A percentile compares a stretch with the other conserved stretches of the same genome.
Evolutionary conservation across 805 yeast species (phyloP).

Genomic region (Ogataea henricii): DNA sequence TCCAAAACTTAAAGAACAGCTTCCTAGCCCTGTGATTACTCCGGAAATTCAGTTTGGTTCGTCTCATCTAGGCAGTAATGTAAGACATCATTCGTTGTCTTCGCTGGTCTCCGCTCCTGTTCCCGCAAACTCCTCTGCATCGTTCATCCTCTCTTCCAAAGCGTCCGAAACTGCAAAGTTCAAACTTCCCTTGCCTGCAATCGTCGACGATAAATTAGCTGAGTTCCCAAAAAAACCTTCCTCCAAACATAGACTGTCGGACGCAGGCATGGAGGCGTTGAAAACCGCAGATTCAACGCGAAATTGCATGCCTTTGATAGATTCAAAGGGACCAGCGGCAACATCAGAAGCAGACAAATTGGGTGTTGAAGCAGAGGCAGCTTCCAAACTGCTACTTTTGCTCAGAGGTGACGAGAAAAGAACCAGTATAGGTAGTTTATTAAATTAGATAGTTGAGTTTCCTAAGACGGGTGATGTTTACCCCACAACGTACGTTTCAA

Average conservation of each 20-base stretch:
- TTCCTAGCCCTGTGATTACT: conserved; percentile 25
- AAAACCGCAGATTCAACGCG: no score
- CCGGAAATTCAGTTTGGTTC: conserved; percentile 15
- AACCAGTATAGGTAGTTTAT: conserved; percentile 23
- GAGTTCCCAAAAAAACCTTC: no score
- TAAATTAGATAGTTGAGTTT: conserved; percentile 14
- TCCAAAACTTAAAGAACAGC: conserved; percentile 13
- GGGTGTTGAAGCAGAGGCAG: conserved; percentile 13
- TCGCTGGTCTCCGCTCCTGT: conserved; percentile 3
- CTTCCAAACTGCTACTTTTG: conserved; percentile 23
- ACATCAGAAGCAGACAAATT: conserved; percentile 1
- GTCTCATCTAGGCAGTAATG: background rate
- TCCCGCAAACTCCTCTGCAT: background rate
- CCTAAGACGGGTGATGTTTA: background rate
- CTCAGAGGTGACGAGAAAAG: conserved; percentile 21
- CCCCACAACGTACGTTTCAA: no score
- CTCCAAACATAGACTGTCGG: no score
- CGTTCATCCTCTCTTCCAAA: conserved; percentile 2
- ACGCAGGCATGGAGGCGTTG: no score
- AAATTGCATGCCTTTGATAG: conserved; percentile 3
- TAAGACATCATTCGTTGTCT: conserved; percentile 14
- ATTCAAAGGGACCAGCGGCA: background rate
- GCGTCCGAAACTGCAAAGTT: conserved; percentile 14
- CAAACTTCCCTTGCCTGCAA: conserved; percentile 32
- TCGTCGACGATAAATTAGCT: conserved; percentile 19